Conservation (phyloP, 192 early-diverging fungal genomes). For the Mortierella claussenii region DNA sequence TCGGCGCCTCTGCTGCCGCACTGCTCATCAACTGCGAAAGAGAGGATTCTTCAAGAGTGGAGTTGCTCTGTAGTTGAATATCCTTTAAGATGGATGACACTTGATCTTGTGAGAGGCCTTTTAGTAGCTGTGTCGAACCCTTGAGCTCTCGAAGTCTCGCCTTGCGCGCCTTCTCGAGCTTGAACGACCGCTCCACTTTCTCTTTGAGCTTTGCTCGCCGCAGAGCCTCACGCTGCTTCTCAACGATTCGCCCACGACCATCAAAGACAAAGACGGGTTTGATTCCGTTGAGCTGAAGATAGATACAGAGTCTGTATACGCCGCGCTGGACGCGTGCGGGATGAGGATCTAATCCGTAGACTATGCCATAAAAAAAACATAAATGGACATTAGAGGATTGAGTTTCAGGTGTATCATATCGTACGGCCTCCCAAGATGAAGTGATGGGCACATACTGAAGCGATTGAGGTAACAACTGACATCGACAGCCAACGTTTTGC, state of each 20-base stretch:
- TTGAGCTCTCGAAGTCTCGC: conserved; percentile 38
- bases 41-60: not conserved
- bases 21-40: not conserved
- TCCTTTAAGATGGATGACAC: conserved; percentile 12
- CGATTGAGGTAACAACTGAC: conserved; percentile 64
- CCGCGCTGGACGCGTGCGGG: conserved; percentile 66
- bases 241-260: conserved; percentile 55
- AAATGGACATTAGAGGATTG: no score
- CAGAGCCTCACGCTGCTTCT: conserved; percentile 62
- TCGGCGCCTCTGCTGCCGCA: not conserved
- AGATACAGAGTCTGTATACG: conserved; percentile 64
- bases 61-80: not conserved
- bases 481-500: conserved; percentile 64
- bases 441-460: conserved; percentile 53
- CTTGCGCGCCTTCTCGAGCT: conserved; percentile 50
- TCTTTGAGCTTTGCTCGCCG: conserved; percentile 37
- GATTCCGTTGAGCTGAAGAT: conserved; percentile 60
- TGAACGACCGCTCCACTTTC: conserved; percentile 44
- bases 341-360: conserved; percentile 54
- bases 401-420: no score
- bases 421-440: no score
- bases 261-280: conserved; percentile 82
- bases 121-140: conserved; percentile 14
- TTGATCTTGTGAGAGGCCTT: not conserved
- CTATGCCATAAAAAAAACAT: no score